Evolutionary conservation across 2,329 filamentous ascomycete species (phyloP), one percentile per base, ranked within the genome.

Genomic region (Macrophomina phaseolina): DNA sequence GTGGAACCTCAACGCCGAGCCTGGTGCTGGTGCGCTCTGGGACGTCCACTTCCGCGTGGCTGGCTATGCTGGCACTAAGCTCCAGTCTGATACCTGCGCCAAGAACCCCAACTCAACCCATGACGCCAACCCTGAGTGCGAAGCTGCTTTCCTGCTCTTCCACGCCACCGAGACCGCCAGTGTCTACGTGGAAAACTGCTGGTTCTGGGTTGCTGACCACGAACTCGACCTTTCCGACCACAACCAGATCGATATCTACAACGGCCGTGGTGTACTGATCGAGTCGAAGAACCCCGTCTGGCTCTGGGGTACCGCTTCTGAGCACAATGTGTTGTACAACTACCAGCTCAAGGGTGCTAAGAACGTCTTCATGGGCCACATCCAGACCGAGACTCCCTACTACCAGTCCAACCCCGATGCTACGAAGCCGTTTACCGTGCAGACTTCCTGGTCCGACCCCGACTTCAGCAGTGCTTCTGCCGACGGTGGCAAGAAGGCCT

Each of bases 21-120:
- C 83, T 79, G 93, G 92, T 55, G 86, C 88, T 1, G 89, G 89
- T 23, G 94, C 89, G 69, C 89, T 97, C 80, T 99, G 94, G 92
- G 95, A 99, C 74, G 90, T 94, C n/a, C 95, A 99, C 83, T 90
- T 95, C 81, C 92, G 95, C 75, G 87, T 99, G 72, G 94, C 93
- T 73, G 95, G 95, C 51, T 89, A 90, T 65, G 90, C 91, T 4
- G 94, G 94, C 68, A 96, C 94, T 34, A 81, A 91, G 70, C 86
- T 98, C 16, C 92, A 96, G 80, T 90, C 90, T 18, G 85, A 92
- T 77, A 89, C 84, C 65, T 97, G 94, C 82, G 79, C 86, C 77
- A 96, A 96, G 85, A 91, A 89, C 69, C 91, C 91, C 49, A 83
- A 85, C 61, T 80, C 83, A 14, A 85, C 84, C 5, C 88, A 90